Conservation (phyloP, 176 grass and related monocot species). For the Carex kokanica region DNA sequence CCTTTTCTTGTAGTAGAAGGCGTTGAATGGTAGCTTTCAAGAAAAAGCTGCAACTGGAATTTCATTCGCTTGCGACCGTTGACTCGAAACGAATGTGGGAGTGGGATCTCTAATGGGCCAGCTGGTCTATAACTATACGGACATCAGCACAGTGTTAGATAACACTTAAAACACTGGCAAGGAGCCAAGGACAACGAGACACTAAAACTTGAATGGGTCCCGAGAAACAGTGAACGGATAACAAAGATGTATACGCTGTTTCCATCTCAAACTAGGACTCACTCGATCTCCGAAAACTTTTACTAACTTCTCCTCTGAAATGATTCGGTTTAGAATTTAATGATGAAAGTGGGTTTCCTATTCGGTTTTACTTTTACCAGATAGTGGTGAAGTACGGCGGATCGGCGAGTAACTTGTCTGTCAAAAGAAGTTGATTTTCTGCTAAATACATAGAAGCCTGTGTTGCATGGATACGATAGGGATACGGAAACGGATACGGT, state of each 20-base stretch:
- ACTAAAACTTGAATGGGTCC: not conserved
- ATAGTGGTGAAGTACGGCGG: too few relatives aligned
- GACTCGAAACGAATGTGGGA: not conserved
- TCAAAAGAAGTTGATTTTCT: not conserved
- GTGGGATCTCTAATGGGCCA: not conserved
- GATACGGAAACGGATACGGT: too few relatives aligned
- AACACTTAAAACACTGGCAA: not conserved
- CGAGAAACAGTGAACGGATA: not conserved
- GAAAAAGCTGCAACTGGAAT: not conserved
- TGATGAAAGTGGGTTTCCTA: not conserved
- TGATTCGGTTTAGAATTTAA: not conserved
- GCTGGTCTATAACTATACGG: not conserved
- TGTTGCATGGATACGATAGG: too few relatives aligned
- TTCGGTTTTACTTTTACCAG: not conserved
- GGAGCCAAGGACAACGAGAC: not conserved
- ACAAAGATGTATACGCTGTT: not conserved
- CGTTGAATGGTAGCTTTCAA: slow-evolving; percentile 9
- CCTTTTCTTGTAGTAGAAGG: slow-evolving; percentile 16
- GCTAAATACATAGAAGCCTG: not conserved
- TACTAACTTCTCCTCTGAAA: not conserved
- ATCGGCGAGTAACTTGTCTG: not conserved
- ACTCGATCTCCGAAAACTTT: not conserved
- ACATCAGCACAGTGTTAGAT: not conserved
- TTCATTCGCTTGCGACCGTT: not conserved
- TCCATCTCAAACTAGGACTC: not conserved